These are phyloP conservation scores for Striga hermonthica DNA, from an alignment of 305 asterid species.

Conservation along the genomic window DNA sequence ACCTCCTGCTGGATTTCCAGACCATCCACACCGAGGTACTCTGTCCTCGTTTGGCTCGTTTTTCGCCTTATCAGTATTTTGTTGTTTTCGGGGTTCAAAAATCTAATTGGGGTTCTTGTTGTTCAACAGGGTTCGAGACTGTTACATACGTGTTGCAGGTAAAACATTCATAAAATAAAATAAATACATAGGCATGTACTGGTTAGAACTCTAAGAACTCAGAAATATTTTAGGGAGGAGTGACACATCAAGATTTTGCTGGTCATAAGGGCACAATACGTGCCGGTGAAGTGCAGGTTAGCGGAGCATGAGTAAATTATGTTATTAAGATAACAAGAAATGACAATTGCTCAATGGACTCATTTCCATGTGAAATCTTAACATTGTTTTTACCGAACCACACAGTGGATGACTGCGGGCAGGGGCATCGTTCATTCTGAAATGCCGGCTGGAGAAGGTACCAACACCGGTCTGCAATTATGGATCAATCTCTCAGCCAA, in stretches of 20 bases:
- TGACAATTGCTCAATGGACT: too few relatives aligned
- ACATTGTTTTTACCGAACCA: constrained; percentile 7
- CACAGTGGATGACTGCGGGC: constrained; percentile 98
- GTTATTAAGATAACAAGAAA: too few relatives aligned
- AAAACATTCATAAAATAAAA: too few relatives aligned
- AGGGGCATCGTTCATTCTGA: constrained; percentile 95
- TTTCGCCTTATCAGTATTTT: background rate
- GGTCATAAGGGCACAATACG: constrained; percentile 86
- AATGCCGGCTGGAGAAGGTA: constrained; percentile 85
- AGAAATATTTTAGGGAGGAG: constrained; percentile 53
- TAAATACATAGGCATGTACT: background rate
- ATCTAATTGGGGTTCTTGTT: constrained; percentile 8
- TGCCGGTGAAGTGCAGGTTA: constrained; percentile 87
- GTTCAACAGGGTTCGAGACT: constrained; percentile 74
- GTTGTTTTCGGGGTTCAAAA: background rate
- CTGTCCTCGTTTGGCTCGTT: background rate
- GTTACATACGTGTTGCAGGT: constrained; percentile 89
- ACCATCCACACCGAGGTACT: constrained; percentile 94
- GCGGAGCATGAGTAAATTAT: constrained; percentile 6
- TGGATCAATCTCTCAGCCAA: constrained; percentile 90
- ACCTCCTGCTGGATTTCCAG: constrained; percentile 98
- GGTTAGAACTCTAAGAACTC: background rate
- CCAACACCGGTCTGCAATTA: constrained; percentile 71
- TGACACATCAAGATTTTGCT: constrained; percentile 88
- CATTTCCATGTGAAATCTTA: background rate